phyloP scores from a whole-genome alignment of 441 rosid genomes.

The Eruca vesicaria region DNA sequence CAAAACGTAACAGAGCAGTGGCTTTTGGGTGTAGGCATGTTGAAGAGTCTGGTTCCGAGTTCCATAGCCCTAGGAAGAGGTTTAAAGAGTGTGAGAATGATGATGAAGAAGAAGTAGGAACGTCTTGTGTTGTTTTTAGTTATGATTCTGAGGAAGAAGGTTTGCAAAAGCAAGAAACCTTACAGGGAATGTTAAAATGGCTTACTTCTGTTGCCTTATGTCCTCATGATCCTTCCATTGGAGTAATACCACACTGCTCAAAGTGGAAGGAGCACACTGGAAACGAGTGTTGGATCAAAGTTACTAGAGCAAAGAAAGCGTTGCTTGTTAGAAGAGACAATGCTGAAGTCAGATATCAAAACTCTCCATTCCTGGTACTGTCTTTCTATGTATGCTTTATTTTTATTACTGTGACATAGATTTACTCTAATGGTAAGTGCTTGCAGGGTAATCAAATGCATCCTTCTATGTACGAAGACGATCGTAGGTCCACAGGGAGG shows the following conservation, averaged over 20 bases:
- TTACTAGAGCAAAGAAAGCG: conserved; percentile 40
- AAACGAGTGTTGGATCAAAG: conserved; percentile 40
- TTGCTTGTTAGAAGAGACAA: conserved; percentile 35
- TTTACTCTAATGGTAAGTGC: neutral
- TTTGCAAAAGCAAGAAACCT: conserved; percentile 34
- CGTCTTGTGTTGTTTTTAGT: conserved; percentile 20
- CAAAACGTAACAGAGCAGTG: conserved; percentile 29
- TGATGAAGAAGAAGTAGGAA: conserved; percentile 35
- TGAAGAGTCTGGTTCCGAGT: conserved; percentile 11
- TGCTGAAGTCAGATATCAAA: conserved; percentile 14
- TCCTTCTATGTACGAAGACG: conserved; percentile 46
- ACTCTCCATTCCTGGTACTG: conserved; percentile 34
- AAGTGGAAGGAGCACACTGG: conserved; percentile 37
- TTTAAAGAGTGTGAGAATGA: neutral
- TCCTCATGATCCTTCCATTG: conserved; percentile 42
- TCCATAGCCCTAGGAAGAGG: conserved; percentile 20
- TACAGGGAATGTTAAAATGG: conserved; percentile 52
- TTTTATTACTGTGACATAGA: neutral
- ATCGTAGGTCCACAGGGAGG: conserved; percentile 34
- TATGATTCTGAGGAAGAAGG: conserved; percentile 29
- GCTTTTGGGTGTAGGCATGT: conserved; percentile 8
- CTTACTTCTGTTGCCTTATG: conserved; percentile 40
- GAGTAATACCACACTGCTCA: conserved; percentile 37
- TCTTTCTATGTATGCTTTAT: neutral
- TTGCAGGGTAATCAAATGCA: conserved; percentile 48